Evolutionary conservation across 2,329 filamentous ascomycete genomes (phyloP).

Genomic region (Elsinoe ampelina): DNA sequence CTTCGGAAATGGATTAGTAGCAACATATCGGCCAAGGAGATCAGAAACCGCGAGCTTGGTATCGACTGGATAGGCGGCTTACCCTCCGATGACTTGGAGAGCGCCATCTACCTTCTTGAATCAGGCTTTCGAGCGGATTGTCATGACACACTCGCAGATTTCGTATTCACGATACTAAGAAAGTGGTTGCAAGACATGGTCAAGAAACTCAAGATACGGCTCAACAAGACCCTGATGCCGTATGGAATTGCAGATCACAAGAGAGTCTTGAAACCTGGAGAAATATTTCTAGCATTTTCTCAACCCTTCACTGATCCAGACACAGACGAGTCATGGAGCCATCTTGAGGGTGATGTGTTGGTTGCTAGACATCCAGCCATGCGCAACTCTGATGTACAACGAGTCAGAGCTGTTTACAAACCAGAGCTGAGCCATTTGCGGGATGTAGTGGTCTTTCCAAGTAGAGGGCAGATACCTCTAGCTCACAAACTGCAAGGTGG

Average conservation of each 20-base stretch:
- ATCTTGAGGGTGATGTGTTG: constrained; percentile 52
- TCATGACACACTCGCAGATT: constrained; percentile 19
- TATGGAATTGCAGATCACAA: constrained; percentile 62
- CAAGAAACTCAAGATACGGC: constrained; percentile 14
- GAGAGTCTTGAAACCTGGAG: constrained; percentile 50
- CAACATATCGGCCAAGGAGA: constrained; percentile 37
- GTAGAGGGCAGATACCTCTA: constrained; percentile 50
- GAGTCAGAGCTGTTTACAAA: constrained; percentile 41
- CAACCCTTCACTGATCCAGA: constrained; percentile 46
- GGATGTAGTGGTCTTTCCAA: constrained; percentile 71
- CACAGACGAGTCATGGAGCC: constrained; percentile 44
- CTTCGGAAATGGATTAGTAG: constrained; percentile 51
- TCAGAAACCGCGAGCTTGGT: constrained; percentile 22
- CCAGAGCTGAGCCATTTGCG: constrained; percentile 57
- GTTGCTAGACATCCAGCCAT: constrained; percentile 63
- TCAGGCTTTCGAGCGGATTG: constrained; percentile 22
- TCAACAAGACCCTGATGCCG: constrained; percentile 46
- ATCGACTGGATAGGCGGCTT: constrained; percentile 42
- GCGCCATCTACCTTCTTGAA: constrained; percentile 46
- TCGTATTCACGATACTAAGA: constrained; percentile 40
- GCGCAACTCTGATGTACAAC: constrained; percentile 63
- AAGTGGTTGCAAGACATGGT: constrained; percentile 44
- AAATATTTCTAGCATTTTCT: constrained; percentile 62
- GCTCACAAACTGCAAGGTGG: constrained; percentile 67
- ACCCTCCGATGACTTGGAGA: constrained; percentile 43